Evolutionary conservation across 1,284 basidiomycete species (phyloP), one percentile per base, ranked within the genome.

Genomic region (Clitocybe nebularis): DNA sequence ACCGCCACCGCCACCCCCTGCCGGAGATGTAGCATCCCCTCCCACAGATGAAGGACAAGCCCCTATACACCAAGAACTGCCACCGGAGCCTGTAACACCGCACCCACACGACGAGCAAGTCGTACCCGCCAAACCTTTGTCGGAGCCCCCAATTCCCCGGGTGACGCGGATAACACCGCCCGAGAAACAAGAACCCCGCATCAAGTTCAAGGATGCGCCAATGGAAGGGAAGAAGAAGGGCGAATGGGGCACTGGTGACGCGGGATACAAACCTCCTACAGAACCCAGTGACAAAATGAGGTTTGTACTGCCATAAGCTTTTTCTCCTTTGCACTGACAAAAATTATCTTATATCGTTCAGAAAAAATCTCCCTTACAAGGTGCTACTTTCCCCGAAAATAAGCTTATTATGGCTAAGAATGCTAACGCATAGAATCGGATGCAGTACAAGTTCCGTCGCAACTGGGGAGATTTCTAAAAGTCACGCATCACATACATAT

Each of bases 391-490:
- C 39, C 37, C 21, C 34, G 5, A 37, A 48, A 25, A 38, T 4
- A 36, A 34, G 34, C 20, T 39, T 34, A 30, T 37, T 36, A 50
- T 51, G 55, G 53, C 57, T 67, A 61, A 67, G 60, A 54, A 63
- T 67, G 49, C 77, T 70, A 48, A 64, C 54, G 40, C 39, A 43
- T 54, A 77, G 76, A 69, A 67, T 48, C 74, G 73, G 39, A 72
- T 84, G 63, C 79, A 91, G 89, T 91, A 89, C 66, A 91, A 91
- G 65, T 89, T 91, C 78, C 78, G 81, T 40, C 77, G 85, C 40
- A 86, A 69, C 52, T 90, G 87, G 85, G 86, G 86, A 25, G 88
- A 91, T 62, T 91, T 91, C 64, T 91, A 54, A 66, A 43, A 40
- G 36, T 7, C 19, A 13, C 14, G 26, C 24, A 22, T 29, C 17